Base-by-base conservation (phyloP, 805 yeast species). In the Metschnikowia santaceciliae region DNA sequence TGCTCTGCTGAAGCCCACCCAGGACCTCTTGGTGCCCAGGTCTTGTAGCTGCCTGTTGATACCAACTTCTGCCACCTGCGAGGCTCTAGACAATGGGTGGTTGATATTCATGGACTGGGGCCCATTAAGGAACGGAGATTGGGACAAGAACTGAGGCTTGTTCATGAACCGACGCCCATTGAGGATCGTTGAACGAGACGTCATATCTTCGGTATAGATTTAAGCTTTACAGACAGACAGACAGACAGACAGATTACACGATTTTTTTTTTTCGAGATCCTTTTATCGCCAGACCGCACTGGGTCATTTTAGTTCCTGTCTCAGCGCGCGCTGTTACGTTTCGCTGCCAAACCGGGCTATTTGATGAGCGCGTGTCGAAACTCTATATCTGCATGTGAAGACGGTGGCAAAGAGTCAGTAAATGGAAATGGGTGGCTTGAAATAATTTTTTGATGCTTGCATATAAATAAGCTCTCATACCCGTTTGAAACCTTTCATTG, bases 11-110 rank as follows among this genome's bases (percentile, higher is more conserved):
- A 64, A 68, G 49, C 64, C 63, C 33, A 57, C 61, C 47, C 68
- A 57, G 15, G 60, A 51, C 46, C 54, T 47, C 30, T 65, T 55
- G 32, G 35, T 30, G 10, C 53, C n/a, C 19, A 8, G 40, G 35
- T 53, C 56, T 20, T 54, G 56, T 20, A 48, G 46, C 54, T 48
- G 54, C 11, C 58, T 41, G 33, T 61, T 58, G n/a, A 50, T 42
- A n/a, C 66, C 64, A 22, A 65, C 49, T 50, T 71, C 76, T 6
- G 74, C 72, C 20, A 69, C 67, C 19, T 59, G 56, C 1, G 71
- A 59, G 8, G 77, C 78, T 36, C 78, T 53, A n/a, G 75, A 70
- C 44, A 74, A 62, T 7, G 78, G 78, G 45, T 72, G 75, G 42
- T 65, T 54, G 43, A 74, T 71, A 52, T 72, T 70, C 73, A 68